Evolutionary conservation across 768 basidiomycete genomes (phyloP).

Genomic region (Cytidiella melzeri): DNA sequence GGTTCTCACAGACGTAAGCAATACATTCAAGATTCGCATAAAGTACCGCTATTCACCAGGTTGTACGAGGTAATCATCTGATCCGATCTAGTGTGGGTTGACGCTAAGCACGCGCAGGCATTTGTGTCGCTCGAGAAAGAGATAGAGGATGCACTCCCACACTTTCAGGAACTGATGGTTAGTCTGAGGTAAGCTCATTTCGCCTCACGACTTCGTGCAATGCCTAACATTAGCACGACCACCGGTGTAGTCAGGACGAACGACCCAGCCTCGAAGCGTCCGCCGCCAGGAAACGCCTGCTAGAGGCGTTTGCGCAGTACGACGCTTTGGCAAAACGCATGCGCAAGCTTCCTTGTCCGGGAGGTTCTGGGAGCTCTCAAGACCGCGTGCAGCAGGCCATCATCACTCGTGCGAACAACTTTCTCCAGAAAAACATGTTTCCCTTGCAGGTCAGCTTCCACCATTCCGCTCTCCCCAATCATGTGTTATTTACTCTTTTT

Average conservation of each 20-base stretch:
- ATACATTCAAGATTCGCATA: constrained; percentile 56
- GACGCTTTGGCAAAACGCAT: constrained; percentile 87
- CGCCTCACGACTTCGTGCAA: too few relatives aligned
- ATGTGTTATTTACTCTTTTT: not conserved
- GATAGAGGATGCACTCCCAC: constrained; percentile 82
- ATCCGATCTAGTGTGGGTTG: not conserved
- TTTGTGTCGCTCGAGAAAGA: constrained; percentile 78
- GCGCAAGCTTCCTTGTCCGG: constrained; percentile 58
- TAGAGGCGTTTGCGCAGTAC: constrained; percentile 84
- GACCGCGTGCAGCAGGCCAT: constrained; percentile 83
- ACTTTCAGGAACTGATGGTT: constrained; percentile 81
- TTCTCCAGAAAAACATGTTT: constrained; percentile 88
- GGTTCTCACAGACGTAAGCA: constrained; percentile 67
- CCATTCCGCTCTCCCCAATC: not conserved
- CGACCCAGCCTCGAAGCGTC: constrained; percentile 64
- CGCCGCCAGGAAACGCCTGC: constrained; percentile 67
- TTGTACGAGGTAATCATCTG: constrained; percentile 56
- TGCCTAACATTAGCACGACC: too few relatives aligned
- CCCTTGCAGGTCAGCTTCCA: constrained; percentile 57
- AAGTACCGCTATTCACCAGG: constrained; percentile 55
- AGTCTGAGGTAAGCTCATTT: constrained; percentile 50
- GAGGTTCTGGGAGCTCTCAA: constrained; percentile 63
- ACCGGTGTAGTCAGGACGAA: constrained; percentile 37
- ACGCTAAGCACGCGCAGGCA: constrained; percentile 32
- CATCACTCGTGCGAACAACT: constrained; percentile 64